Percentiles rank a stretch among this genome's conserved stretches.
Conservation (phyloP, 2,329 filamentous ascomycete species). For the Tolypocladium endophyticum region DNA sequence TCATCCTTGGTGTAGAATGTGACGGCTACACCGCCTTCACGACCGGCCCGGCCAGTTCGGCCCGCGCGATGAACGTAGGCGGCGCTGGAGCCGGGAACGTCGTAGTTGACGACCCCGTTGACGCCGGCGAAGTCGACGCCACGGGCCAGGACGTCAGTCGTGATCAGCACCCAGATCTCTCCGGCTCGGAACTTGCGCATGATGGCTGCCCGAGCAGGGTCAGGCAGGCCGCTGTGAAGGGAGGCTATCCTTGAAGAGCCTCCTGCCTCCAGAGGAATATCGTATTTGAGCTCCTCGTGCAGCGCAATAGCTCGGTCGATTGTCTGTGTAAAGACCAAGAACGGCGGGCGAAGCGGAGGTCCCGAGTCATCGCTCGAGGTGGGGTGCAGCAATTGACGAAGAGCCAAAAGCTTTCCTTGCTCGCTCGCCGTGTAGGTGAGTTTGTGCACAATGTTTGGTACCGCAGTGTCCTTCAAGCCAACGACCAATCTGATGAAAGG, state of each 20-base stretch:
- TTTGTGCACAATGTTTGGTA: constrained; percentile 84
- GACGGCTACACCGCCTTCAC: constrained; percentile 78
- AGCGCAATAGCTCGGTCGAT: constrained; percentile 83
- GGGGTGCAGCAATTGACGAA: constrained; percentile 82
- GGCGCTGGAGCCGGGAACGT: constrained; percentile 83
- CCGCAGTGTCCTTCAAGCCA: constrained; percentile 90
- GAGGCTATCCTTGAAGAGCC: constrained; percentile 78
- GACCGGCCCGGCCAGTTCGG: constrained; percentile 78
- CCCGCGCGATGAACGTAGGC: constrained; percentile 91
- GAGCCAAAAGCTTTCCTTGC: constrained; percentile 81
- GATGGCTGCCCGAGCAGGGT: constrained; percentile 62
- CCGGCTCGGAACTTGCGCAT: constrained; percentile 86
- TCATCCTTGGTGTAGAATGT: constrained; percentile 96
- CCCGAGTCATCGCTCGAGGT: constrained; percentile 44
- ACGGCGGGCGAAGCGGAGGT: constrained; percentile 66
- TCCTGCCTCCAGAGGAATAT: constrained; percentile 82
- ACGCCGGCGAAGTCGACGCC: constrained; percentile 93
- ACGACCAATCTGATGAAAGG: constrained; percentile 77
- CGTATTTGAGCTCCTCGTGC: constrained; percentile 83
- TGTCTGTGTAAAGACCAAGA: constrained; percentile 93
- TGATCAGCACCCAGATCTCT: constrained; percentile 94
- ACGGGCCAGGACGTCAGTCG: constrained; percentile 83
- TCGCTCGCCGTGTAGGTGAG: constrained; percentile 88
- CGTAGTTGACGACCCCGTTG: constrained; percentile 95
- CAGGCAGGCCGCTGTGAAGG: constrained; percentile 76